Evolutionary conservation across 2,329 filamentous ascomycete species (phyloP), one percentile per base, ranked within the genome.

Genomic region (Xenoacremonium recifei): DNA sequence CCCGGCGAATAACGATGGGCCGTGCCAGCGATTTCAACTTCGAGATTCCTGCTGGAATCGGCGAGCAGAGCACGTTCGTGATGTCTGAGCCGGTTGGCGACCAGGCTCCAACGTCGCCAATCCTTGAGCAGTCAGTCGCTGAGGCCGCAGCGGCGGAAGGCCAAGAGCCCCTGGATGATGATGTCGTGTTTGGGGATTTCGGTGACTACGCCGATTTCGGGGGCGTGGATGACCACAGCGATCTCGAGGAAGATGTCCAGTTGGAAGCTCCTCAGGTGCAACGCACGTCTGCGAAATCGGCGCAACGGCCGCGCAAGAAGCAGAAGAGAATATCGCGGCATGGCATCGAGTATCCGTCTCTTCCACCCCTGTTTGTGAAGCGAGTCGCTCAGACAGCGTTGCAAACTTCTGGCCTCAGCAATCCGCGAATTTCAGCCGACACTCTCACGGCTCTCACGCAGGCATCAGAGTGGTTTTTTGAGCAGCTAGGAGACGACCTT

Each of bases 401-500:
- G 16, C 81, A 82, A 53, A 80, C 79, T 4, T 79, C 82, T 33
- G 82, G 83, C 16, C 71, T 76, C 9, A 76, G 76, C 53, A 88
- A 85, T 53, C 71, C 79, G 5, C 87, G 84, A 51, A 78, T 95
- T 35, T 82, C 76, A 43, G 81, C 85, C 34, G 87, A 93, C 38
- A 84, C 87, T 2, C 69, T 95, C 27, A 76, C 79, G 21, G 84
- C 85, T 4, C 80, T 96, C 40, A 82, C 85, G 57, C 84, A 89
- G 60, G 88, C 89, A 1, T 87, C 87, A 3, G 88, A 95, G 48
- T 93, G 89, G 85, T 96, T 90, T 64, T 95, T 96, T 62, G 89
- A 95, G 66, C 90, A 96, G 64, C 71, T 87, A 3, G 82, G 87
- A 35, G 86, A 90, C 46, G 89, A 95, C 59, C 68, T 96, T 40